Percentiles rank a stretch among this genome's conserved stretches.
These are phyloP conservation scores for Cutaneotrichosporon cavernicola DNA, from an alignment of 1,284 basidiomycete species.

Conservation along the genomic window DNA sequence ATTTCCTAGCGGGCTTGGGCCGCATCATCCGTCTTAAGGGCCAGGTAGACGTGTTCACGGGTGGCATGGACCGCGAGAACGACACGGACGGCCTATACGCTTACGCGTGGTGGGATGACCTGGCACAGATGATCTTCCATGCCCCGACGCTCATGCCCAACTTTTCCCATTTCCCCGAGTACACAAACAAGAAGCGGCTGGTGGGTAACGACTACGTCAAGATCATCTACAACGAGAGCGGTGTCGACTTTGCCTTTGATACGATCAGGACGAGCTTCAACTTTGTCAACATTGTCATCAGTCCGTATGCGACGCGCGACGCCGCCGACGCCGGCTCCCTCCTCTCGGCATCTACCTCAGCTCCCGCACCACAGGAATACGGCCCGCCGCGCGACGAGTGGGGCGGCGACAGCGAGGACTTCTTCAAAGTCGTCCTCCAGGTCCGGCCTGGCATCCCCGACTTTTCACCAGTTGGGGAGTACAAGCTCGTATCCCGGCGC, in stretches of 20 bases:
- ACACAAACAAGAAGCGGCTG: constrained; percentile 82
- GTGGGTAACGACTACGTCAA: constrained; percentile 94
- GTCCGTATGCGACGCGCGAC: constrained; percentile 84
- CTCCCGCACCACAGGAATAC: background rate
- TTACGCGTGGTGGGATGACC: constrained; percentile 99
- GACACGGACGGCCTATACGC: constrained; percentile 82
- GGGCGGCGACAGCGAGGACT: constrained; percentile 57
- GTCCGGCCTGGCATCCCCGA: constrained; percentile 81
- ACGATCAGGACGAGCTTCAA: constrained; percentile 88
- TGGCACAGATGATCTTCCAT: constrained; percentile 92
- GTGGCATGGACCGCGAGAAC: constrained; percentile 78
- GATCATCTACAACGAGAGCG: constrained; percentile 97
- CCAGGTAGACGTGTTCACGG: constrained; percentile 90
- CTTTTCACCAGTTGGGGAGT: constrained; percentile 83
- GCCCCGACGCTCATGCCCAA: constrained; percentile 97
- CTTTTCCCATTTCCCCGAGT: constrained; percentile 64
- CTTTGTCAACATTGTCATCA: constrained; percentile 95
- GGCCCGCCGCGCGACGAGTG: constrained; percentile 26
- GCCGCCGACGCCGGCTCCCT: constrained; percentile 21
- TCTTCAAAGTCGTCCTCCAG: constrained; percentile 87
- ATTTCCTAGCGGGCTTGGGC: constrained; percentile 87
- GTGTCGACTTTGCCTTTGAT: constrained; percentile 80
- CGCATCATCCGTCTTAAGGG: constrained; percentile 85
- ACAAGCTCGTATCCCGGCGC: constrained; percentile 85
- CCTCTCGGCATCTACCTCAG: background rate